These are phyloP conservation scores for Zarea fungicola DNA, from an alignment of 2,329 filamentous ascomycete species.

Conservation along the genomic window DNA sequence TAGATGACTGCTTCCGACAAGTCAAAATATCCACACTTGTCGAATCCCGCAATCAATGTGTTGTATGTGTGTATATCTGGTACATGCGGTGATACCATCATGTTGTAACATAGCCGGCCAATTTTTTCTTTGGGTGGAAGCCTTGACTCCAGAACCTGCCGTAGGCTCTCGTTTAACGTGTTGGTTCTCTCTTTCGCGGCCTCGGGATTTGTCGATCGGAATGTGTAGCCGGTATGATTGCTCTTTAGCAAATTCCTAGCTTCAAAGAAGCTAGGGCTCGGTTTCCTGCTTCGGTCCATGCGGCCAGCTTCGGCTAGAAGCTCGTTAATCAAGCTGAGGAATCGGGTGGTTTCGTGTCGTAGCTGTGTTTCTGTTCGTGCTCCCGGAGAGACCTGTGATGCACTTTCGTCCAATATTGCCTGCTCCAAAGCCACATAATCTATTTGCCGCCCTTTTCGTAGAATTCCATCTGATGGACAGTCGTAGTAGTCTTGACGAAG, in stretches of 20 bases:
- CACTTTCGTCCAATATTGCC: slow-evolving; percentile 25
- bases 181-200: slow-evolving; percentile 22
- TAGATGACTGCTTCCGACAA: slow-evolving; percentile 50
- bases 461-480: slow-evolving; percentile 18
- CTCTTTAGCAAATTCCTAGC: slow-evolving; percentile 21
- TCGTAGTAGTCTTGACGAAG: slow-evolving; percentile 26
- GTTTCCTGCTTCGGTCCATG: slow-evolving; percentile 17
- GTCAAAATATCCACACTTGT: slow-evolving; percentile 41
- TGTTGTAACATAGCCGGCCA: slow-evolving; percentile 54
- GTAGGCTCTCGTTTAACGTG: slow-evolving; percentile 26
- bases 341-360: slow-evolving; percentile 21
- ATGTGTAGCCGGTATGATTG: slow-evolving; percentile 21
- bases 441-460: slow-evolving; percentile 19
- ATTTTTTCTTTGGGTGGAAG: slow-evolving; percentile 29
- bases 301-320: slow-evolving; percentile 25
- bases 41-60: slow-evolving; percentile 62
- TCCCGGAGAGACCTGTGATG: slow-evolving; percentile 14
- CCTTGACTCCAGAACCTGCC: slow-evolving; percentile 23
- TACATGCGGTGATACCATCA: slow-evolving; percentile 55
- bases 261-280: slow-evolving; percentile 26
- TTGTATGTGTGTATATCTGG: slow-evolving; percentile 69
- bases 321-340: slow-evolving; percentile 24
- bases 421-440: slow-evolving; percentile 28
- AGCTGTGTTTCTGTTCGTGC: slow-evolving; percentile 24
- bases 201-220: slow-evolving; percentile 23